These are phyloP conservation scores for Diaporthe sp. DNA, from an alignment of 2,329 filamentous ascomycete genomes.

Conservation along the genomic window DNA sequence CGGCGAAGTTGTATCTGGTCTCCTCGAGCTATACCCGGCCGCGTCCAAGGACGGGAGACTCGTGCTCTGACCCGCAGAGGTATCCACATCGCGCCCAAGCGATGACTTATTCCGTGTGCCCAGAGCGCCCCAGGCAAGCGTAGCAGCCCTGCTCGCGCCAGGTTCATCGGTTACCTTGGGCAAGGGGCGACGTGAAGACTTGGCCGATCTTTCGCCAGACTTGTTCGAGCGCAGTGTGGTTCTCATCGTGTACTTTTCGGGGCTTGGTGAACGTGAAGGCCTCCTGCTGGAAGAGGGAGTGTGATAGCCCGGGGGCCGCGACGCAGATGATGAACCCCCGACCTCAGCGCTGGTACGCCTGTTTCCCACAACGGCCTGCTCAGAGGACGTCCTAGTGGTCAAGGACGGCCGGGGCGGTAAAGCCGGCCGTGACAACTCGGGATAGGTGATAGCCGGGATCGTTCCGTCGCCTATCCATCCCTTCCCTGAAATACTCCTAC, in stretches of 20 bases:
- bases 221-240: slow-evolving; percentile 67
- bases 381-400: slow-evolving; percentile 64
- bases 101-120: slow-evolving; percentile 50
- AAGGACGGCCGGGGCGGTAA: slow-evolving; percentile 67
- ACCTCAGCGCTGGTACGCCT: slow-evolving; percentile 37
- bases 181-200: slow-evolving; percentile 51
- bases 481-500: slow-evolving; percentile 41
- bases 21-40: slow-evolving; percentile 29
- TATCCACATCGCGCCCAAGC: slow-evolving; percentile 37
- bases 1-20: slow-evolving; percentile 44
- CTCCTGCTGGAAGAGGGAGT: slow-evolving; percentile 40
- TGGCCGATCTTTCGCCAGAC: slow-evolving; percentile 53
- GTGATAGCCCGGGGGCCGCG: slow-evolving; percentile 30
- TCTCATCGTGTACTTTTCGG: slow-evolving; percentile 70
- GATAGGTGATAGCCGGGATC: slow-evolving; percentile 82
- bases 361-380: slow-evolving; percentile 53
- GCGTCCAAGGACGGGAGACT: slow-evolving; percentile 21
- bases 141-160: slow-evolving; percentile 72
- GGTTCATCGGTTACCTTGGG: slow-evolving; percentile 58
- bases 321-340: slow-evolving; percentile 33
- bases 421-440: slow-evolving; percentile 79
- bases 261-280: slow-evolving; percentile 61
- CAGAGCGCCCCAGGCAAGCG: slow-evolving; percentile 68
- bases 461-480: slow-evolving; percentile 84
- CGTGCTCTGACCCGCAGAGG: slow-evolving; percentile 4